phyloP scores from a whole-genome alignment of 2,329 filamentous ascomycete species.

The Fusarium sulawesiense region DNA sequence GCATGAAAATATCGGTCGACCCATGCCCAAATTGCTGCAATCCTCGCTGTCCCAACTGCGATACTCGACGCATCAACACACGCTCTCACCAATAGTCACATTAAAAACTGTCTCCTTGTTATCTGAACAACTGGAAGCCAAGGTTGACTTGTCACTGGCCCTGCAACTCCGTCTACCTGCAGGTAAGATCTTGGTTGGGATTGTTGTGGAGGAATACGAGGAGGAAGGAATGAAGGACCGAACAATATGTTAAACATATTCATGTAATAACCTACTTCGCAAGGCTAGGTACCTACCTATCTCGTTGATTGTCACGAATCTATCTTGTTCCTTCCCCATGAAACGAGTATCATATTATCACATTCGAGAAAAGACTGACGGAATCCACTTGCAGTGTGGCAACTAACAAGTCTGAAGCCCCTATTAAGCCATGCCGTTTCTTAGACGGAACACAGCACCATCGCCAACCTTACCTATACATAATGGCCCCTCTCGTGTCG shows the following conservation, averaged over 20 bases:
- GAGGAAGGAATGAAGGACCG: neutral
- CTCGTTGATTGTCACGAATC: too few species aligned
- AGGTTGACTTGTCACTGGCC: neutral
- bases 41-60: conserved; percentile 32
- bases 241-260: neutral
- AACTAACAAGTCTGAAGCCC: neutral
- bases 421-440: neutral
- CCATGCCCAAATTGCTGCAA: conserved; percentile 25
- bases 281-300: too few species aligned
- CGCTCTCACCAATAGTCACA: neutral
- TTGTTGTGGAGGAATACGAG: neutral
- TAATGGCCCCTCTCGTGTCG: neutral
- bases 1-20: conserved; percentile 36
- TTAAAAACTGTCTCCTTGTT: too few species aligned
- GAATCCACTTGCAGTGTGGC: neutral
- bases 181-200: neutral
- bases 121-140: neutral
- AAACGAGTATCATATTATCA: neutral
- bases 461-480: neutral
- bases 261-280: neutral
- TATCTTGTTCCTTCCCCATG: neutral
- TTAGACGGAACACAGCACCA: neutral
- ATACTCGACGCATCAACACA: conserved; percentile 18
- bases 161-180: neutral
- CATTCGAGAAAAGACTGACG: too few species aligned